Percentiles rank a stretch among this genome's conserved stretches.
These are phyloP conservation scores for Tilletia walkeri DNA, from an alignment of 1,284 basidiomycete genomes.

Conservation along the genomic window DNA sequence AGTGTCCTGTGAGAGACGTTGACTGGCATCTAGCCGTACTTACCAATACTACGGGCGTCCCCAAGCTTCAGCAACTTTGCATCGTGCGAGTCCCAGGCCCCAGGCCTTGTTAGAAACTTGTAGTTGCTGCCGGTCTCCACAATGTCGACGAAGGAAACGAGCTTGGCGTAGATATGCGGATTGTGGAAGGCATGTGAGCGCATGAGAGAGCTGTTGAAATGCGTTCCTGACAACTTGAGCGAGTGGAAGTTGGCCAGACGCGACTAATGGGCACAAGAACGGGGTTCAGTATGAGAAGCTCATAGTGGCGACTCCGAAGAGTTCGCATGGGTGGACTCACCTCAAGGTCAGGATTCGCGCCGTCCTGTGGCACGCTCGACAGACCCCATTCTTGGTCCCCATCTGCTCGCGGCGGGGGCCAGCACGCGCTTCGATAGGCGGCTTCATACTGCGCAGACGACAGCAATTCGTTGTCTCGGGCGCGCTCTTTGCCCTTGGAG, in stretches of 20 bases:
- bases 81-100: conserved; percentile 3
- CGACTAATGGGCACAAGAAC: neutral
- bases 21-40: neutral
- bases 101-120: neutral
- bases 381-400: neutral
- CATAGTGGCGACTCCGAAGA: neutral
- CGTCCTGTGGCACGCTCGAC: neutral
- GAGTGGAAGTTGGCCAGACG: conserved; percentile 73
- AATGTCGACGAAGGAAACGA: conserved; percentile 85
- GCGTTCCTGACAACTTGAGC: conserved; percentile 67
- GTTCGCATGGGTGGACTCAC: neutral
- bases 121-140: conserved; percentile 64
- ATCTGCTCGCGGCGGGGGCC: neutral
- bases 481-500: conserved; percentile 15
- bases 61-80: neutral
- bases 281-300: conserved; percentile 1
- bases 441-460: neutral
- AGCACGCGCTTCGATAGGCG: neutral
- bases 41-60: conserved; percentile 3
- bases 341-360: conserved; percentile 6
- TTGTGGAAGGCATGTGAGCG: conserved; percentile 86
- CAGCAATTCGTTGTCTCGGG: neutral
- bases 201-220: conserved; percentile 92
- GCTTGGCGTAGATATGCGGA: conserved; percentile 85
- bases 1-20: too few relatives aligned